phyloP scores from a whole-genome alignment of 768 basidiomycete species.

The Russula earlei region DNA sequence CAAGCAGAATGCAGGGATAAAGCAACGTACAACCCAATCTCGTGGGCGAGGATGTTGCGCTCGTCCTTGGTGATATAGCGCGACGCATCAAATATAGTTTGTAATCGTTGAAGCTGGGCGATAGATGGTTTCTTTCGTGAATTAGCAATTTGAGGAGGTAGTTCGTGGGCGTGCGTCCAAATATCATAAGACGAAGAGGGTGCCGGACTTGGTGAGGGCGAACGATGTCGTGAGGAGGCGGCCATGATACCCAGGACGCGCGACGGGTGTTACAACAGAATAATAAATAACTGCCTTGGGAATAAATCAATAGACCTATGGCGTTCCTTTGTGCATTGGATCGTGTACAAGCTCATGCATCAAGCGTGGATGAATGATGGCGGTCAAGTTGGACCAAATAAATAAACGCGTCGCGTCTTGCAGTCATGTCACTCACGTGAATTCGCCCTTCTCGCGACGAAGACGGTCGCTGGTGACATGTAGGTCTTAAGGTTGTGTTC shows the following conservation, averaged over 20 bases:
- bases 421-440: no score
- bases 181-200: neutral
- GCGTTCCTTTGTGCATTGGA: neutral
- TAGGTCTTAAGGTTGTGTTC: no score
- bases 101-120: constrained; percentile 8
- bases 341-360: neutral
- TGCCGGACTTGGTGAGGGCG: constrained; percentile 1
- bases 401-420: constrained; percentile 16
- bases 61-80: constrained; percentile 10
- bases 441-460: no score
- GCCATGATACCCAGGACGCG: neutral
- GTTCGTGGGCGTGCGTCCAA: neutral
- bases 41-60: constrained; percentile 1
- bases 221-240: neutral
- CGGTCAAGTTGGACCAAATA: neutral
- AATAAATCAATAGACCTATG: neutral
- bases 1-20: neutral
- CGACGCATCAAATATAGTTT: constrained; percentile 5
- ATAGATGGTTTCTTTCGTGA: constrained; percentile 2
- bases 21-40: constrained; percentile 2
- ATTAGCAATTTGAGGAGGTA: constrained; percentile 1
- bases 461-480: no score
- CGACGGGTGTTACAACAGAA: constrained; percentile 1
- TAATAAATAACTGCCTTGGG: neutral
- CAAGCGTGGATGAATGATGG: neutral